Evolutionary conservation across 148 eudicot genomes (phyloP).

Genomic region (Cornus controversa): DNA sequence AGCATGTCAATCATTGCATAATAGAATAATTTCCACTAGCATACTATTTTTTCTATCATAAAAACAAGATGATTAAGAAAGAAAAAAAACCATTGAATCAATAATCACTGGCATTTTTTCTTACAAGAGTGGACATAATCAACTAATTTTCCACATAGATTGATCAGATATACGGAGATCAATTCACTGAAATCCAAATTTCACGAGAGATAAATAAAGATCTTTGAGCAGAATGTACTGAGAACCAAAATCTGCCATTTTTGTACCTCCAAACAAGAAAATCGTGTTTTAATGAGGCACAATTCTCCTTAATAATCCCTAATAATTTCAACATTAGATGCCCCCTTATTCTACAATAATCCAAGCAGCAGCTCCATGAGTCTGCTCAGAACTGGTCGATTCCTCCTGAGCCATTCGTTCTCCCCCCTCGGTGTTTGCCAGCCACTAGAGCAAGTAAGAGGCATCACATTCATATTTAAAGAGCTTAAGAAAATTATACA

Average conservation of each 20-base stretch:
- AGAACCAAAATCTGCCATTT: background rate
- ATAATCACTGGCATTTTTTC: background rate
- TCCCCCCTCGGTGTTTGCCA: background rate
- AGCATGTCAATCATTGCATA: conserved; percentile 8
- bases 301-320: background rate
- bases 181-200: background rate
- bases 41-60: background rate
- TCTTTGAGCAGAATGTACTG: background rate
- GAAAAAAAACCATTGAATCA: background rate
- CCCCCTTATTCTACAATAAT: conserved; percentile 6
- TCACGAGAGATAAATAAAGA: background rate
- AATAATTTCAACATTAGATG: background rate
- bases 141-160: background rate
- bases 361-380: conserved; percentile 7
- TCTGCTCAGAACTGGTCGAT: background rate
- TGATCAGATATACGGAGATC: background rate
- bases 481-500: background rate
- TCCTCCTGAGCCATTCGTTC: conserved; percentile 5
- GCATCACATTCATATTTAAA: background rate
- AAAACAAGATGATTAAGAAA: background rate
- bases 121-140: background rate
- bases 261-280: too few relatives aligned
- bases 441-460: background rate
- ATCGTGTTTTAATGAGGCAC: too few relatives aligned
- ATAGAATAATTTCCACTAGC: background rate